phyloP scores from a whole-genome alignment of 257 asterid species.

The Thymus mandschuricus region DNA sequence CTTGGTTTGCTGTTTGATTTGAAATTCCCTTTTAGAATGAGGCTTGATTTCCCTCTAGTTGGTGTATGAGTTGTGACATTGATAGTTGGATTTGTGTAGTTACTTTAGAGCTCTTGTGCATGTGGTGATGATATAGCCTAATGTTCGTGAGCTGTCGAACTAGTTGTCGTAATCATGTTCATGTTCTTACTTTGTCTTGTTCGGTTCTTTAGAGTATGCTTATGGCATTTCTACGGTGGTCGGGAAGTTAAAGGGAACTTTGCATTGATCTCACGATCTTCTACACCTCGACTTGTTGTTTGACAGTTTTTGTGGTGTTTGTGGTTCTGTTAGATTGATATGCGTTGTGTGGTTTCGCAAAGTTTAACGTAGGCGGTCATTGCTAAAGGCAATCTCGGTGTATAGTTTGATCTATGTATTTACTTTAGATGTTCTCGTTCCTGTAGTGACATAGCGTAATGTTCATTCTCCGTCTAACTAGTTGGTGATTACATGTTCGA shows the following conservation, averaged over 20 bases:
- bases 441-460: too few species aligned
- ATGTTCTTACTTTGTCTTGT: not conserved
- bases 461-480: too few species aligned
- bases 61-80: not conserved
- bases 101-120: not conserved
- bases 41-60: not conserved
- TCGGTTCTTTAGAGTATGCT: not conserved
- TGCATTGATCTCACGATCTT: too few species aligned
- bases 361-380: too few species aligned
- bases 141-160: not conserved
- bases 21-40: not conserved
- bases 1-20: slow-evolving; percentile 10
- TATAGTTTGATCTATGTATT: too few species aligned
- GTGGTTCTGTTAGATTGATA: not conserved
- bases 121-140: not conserved
- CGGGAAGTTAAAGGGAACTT: too few species aligned
- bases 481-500: too few species aligned
- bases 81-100: not conserved
- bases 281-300: slow-evolving; percentile 12
- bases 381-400: too few species aligned
- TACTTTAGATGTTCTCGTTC: too few species aligned
- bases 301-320: not conserved
- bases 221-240: not conserved
- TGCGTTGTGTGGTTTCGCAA: not conserved
- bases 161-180: not conserved